phyloP scores from a whole-genome alignment of 75 land plant species.

The Pseudotsuga menziesii region DNA sequence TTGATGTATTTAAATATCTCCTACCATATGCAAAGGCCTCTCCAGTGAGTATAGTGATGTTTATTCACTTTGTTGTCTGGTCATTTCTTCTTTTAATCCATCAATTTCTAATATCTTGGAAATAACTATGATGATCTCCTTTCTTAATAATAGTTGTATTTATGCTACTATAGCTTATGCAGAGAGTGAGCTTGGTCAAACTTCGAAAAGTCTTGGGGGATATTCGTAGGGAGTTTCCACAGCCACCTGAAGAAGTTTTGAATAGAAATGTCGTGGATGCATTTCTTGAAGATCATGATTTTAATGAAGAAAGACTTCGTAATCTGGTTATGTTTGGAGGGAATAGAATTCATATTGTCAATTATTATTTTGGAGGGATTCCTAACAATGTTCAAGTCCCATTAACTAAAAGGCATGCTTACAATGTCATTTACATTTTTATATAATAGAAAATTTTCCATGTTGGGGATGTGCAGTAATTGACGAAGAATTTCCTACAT shows the following conservation, averaged over 20 bases:
- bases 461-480: too few species aligned
- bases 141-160: not conserved
- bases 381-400: slow-evolving; percentile 11
- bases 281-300: slow-evolving; percentile 73
- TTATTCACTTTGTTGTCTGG: not conserved
- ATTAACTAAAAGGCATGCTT: slow-evolving; percentile 27
- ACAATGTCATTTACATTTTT: not conserved
- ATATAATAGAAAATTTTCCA: too few species aligned
- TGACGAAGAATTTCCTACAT: not conserved
- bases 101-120: not conserved
- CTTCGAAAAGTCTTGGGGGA: slow-evolving; percentile 90
- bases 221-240: slow-evolving; percentile 85
- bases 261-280: slow-evolving; percentile 61
- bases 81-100: not conserved
- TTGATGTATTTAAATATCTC: slow-evolving; percentile 91
- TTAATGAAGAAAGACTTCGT: slow-evolving; percentile 72
- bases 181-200: slow-evolving; percentile 86
- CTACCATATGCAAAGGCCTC: slow-evolving; percentile 87
- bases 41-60: slow-evolving; percentile 54
- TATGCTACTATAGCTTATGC: slow-evolving; percentile 9
- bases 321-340: slow-evolving; percentile 50
- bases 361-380: slow-evolving; percentile 26
- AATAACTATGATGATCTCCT: not conserved
- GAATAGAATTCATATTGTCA: slow-evolving; percentile 32
- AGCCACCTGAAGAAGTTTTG: slow-evolving; percentile 78